Base-by-base conservation (phyloP, 176 grass and related monocot species). In the Oryza australiensis region DNA sequence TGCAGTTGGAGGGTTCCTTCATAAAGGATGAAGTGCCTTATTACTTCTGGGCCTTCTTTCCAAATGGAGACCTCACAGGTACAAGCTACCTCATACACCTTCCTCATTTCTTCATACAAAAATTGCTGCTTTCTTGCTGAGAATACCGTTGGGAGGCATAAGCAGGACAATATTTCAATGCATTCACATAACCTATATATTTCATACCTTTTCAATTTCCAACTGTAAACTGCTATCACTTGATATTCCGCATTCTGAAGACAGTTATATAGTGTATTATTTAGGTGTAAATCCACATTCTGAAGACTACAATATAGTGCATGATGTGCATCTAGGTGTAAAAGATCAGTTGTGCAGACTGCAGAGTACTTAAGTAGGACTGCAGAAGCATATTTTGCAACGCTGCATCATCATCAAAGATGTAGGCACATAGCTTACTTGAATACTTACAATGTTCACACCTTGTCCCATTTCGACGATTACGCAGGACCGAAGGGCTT, bases 1-100 rank as follows among this genome's bases (percentile, higher is more conserved):
- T 88, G 82, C 90, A 98, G 95, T 60, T 98, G 73, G 92, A 95
- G 62, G 95, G 95, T 16, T 98, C 92, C 40, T 95, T 98, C 62
- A 20, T 88, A 26, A 95, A 93, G 88, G 72, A 94, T 2, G 84
- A 82, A 26, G 68, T 95, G 66, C 82, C 90, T 10, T 91, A 98
- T 80, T 95, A 68, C 73, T 98, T 98, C 35, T 98, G 95, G 95
- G 95, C 92, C 38, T 95, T 98, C 69, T 98, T 98, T 26, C 88
- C 92, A 3, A 70, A 86, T 62, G 95, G 92, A 72, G 84, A 79
- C 12, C 85, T 98, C 16, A 85, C 92, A 84, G 95, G 95, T 98
- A 91, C 64, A 41, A 83, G 71, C 73, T 59, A 26, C 48, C 75
- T 37, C 49, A 22, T 4, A 66, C 64, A 68, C 42, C 4, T 48